Evolutionary conservation across 768 basidiomycete species (phyloP), one percentile per base, ranked within the genome.

Genomic region (Agaricus bisporus): DNA sequence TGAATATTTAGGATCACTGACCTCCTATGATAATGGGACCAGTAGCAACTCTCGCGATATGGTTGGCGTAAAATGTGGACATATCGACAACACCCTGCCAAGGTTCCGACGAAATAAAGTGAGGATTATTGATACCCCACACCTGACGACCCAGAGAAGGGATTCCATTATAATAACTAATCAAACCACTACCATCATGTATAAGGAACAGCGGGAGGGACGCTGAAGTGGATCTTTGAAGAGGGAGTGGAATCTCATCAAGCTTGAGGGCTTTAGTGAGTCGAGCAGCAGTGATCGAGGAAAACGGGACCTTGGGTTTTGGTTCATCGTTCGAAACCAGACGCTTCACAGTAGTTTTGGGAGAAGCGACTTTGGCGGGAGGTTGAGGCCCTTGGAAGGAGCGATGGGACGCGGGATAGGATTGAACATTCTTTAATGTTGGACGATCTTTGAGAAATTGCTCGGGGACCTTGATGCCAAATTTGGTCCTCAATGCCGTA

Each of bases 151-250:
- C 68, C 2, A 88, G 59, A 8, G 71, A 60, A 6, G 66, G 59
- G 5, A 86, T 64, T 9, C 73, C 73, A 32, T 75, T 64, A 51
- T 80, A 80, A 49, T 82, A 78, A 32, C 69, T 69, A 15, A 76
- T 67, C 11, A 85, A 63, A 0, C 88, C 88, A 57, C 83, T 85
- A 5, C 88, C 88, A 56, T 89, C 88, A 59, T 90, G 86, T 9
- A 90, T 71, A 20, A 90, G 73, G 52, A 86, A 76, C 3, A 90
- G 70, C 1, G 80, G 85, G 0, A 64, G 49, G 3, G 46, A 55
- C 11, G 49, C 25, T 8, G 63, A 55, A 2, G 53, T 39, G 1
- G 68, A 58, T 28, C 58, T 61, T 53, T 80, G 83, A 38, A 82
- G 60, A 18, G 63, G 58, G 14, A 71, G 56, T 0, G 73, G 69